Percentiles rank a stretch among this genome's conserved stretches.
Conservation (phyloP, 805 yeast genomes). For the Nakazawaea sp. region DNA sequence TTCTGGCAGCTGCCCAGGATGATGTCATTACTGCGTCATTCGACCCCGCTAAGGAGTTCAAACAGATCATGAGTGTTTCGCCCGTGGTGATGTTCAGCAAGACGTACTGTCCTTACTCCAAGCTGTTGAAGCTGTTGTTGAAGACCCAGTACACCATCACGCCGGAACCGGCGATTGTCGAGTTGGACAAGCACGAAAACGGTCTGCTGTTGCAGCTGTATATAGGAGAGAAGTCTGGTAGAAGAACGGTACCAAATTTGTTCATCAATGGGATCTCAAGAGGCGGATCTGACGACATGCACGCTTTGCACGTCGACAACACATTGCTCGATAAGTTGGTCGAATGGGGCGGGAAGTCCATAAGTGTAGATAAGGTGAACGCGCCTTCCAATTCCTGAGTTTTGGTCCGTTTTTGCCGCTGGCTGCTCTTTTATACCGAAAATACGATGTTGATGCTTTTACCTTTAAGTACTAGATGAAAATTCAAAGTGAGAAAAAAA, state of each 20-base stretch:
- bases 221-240: slow-evolving; percentile 62
- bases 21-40: slow-evolving; percentile 18
- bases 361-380: slow-evolving; percentile 41
- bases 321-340: slow-evolving; percentile 43
- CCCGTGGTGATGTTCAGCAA: slow-evolving; percentile 64
- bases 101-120: slow-evolving; percentile 71
- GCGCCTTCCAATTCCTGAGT: slow-evolving; percentile 53
- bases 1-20: neutral
- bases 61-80: slow-evolving; percentile 47
- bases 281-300: slow-evolving; percentile 89
- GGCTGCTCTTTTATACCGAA: too few relatives aligned
- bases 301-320: slow-evolving; percentile 49
- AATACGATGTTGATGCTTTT: too few relatives aligned
- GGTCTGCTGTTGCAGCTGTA: slow-evolving; percentile 73
- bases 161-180: slow-evolving; percentile 72
- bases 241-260: slow-evolving; percentile 88
- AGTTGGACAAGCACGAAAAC: slow-evolving; percentile 72
- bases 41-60: slow-evolving; percentile 46
- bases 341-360: slow-evolving; percentile 56
- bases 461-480: too few relatives aligned
- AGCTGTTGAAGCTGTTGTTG: slow-evolving; percentile 60
- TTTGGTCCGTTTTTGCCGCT: too few relatives aligned
- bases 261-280: slow-evolving; percentile 65
- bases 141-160: slow-evolving; percentile 55
- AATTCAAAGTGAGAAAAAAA: too few relatives aligned